Evolutionary conservation across 345 rosid species (phyloP).

Genomic region (Anastatica hierochuntica): DNA sequence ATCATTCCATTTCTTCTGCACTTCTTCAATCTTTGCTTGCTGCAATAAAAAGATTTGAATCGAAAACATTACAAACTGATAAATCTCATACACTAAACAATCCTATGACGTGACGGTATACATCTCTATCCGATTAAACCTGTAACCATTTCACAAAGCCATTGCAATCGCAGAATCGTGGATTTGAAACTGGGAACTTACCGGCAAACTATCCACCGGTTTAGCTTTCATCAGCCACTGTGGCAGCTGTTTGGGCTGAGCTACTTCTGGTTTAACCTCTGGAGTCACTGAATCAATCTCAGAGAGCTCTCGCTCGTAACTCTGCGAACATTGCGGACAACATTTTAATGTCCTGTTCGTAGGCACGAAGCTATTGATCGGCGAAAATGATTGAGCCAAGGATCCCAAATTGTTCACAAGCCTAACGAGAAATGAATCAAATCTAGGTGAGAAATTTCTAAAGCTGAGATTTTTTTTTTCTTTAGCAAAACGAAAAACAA

Average conservation of each 20-base stretch:
- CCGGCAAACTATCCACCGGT: conserved; percentile 29
- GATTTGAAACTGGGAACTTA: conserved; percentile 35
- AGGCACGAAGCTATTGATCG: conserved; percentile 48
- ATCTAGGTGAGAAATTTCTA: not conserved
- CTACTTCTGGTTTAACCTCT: conserved; percentile 43
- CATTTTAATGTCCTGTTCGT: conserved; percentile 38
- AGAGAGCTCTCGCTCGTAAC: conserved; percentile 59
- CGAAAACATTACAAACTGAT: not conserved
- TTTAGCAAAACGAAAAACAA: not conserved
- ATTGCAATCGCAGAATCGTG: not conserved
- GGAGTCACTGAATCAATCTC: conserved; percentile 40
- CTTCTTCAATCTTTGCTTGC: conserved; percentile 30
- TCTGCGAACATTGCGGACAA: conserved; percentile 64
- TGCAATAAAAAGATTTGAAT: not conserved
- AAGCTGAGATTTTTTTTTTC: conserved; percentile 2
- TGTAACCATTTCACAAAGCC: not conserved
- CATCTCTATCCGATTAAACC: too few species aligned
- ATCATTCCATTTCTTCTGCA: conserved; percentile 87
- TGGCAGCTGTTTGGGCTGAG: conserved; percentile 47
- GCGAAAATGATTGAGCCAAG: conserved; percentile 46
- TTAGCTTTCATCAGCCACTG: conserved; percentile 80
- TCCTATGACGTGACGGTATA: too few species aligned
- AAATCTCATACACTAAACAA: not conserved
- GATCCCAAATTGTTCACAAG: conserved; percentile 43
- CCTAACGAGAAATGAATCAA: conserved; percentile 28